A percentile compares a stretch with the other conserved stretches of the same genome.
Evolutionary conservation across 2,329 filamentous ascomycete species (phyloP).

Genomic region (Epichloe sylvatica): DNA sequence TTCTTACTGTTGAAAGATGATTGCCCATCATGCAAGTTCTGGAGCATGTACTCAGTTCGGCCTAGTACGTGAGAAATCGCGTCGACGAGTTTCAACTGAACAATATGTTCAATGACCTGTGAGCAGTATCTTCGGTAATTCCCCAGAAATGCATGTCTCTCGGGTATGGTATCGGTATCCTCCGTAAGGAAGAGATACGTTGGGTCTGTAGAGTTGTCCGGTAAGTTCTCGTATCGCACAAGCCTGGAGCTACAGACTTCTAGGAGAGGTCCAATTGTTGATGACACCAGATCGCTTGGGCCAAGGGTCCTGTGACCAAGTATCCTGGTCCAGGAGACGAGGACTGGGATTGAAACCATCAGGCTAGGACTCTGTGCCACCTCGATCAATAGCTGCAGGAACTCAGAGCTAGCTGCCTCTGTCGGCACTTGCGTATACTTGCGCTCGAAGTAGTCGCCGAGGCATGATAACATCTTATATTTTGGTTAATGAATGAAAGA

Average conservation of each 20-base stretch:
- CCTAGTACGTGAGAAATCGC: slow-evolving; percentile 78
- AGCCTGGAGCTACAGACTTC: slow-evolving; percentile 73
- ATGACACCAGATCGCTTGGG: slow-evolving; percentile 43
- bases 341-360: slow-evolving; percentile 80
- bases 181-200: slow-evolving; percentile 74
- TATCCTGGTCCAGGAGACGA: slow-evolving; percentile 80
- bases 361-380: slow-evolving; percentile 78
- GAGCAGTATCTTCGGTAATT: slow-evolving; percentile 90
- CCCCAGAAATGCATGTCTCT: slow-evolving; percentile 85
- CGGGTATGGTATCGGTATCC: slow-evolving; percentile 88
- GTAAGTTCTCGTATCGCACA: slow-evolving; percentile 75
- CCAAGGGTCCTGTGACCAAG: slow-evolving; percentile 59
- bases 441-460: slow-evolving; percentile 72
- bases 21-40: slow-evolving; percentile 59
- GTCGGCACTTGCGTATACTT: slow-evolving; percentile 53
- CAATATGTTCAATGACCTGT: slow-evolving; percentile 75
- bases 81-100: slow-evolving; percentile 66
- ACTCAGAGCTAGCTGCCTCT: slow-evolving; percentile 52
- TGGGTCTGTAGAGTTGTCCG: slow-evolving; percentile 66
- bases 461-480: slow-evolving; percentile 62
- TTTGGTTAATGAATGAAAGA: slow-evolving; percentile 4
- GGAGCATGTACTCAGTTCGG: slow-evolving; percentile 59
- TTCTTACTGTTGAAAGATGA: slow-evolving; percentile 50
- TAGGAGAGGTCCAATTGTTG: slow-evolving; percentile 59
- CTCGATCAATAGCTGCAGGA: slow-evolving; percentile 65